Base-by-base conservation (phyloP, 108 stramenopile genomes). In the Cylindrotheca fusiformis region DNA sequence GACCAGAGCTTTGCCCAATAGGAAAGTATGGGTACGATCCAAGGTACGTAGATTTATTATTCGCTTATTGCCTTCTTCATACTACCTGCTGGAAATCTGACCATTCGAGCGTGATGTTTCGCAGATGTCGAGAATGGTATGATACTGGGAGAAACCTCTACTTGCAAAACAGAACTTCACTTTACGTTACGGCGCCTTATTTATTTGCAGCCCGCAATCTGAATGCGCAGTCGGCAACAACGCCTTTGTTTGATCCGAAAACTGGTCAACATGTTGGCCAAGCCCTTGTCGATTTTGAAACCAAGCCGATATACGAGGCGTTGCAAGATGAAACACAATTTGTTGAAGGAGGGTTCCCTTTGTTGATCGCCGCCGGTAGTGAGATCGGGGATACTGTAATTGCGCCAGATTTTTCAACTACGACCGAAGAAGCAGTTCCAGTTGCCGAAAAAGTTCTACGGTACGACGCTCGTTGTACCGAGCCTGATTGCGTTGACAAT, bases 21-120 rank as follows among this genome's bases (percentile, higher is more conserved):
- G 72, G 80, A 47, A 81, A 81, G 32, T 69, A 59, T 68, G 80
- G 75, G 22, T 77, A 69, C 41, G 80, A 81, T 55, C 58, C 68
- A 54, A 47, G 80, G 54, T 81, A 55, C 28, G 60, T 44, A 2
- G 17, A n/a, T n/a, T n/a, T n/a, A n/a, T n/a, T n/a, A n/a, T n/a
- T n/a, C n/a, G n/a, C n/a, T n/a, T n/a, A n/a, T n/a, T n/a, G 30
- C 18, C 25, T 59, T 6, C 23, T 63, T n/a, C 69, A 29, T 4
- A 36, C 49, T 32, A 20, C 48, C 20, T 64, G 32, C n/a, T n/a
- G n/a, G n/a, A n/a, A n/a, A n/a, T n/a, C n/a, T n/a, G n/a, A n/a
- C n/a, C n/a, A n/a, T n/a, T n/a, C n/a, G n/a, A 2, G 24, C 27
- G 24, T 1, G n/a, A 0, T 52, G 1, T 58, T 32, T 28, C 28